Percentiles rank a stretch among this genome's conserved stretches.
Evolutionary conservation across 208 protist genomes (phyloP).

Genomic region (Crithidia acanthocephali): DNA sequence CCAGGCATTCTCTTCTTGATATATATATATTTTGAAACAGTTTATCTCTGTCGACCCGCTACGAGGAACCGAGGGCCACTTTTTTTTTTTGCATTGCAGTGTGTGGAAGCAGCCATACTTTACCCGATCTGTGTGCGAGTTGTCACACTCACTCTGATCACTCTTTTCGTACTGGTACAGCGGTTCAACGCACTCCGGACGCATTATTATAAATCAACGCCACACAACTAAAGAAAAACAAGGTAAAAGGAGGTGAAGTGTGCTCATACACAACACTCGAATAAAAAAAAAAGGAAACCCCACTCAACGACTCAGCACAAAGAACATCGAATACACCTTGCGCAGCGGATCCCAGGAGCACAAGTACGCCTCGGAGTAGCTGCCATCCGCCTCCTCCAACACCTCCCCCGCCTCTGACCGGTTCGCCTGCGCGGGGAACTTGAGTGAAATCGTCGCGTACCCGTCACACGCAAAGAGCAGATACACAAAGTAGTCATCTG

Average conservation of each 20-base stretch:
- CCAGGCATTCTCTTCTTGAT: too few relatives aligned
- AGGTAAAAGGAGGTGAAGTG: background rate
- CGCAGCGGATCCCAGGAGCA: constrained; percentile 72
- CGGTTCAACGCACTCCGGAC: too few relatives aligned
- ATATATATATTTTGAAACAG: too few relatives aligned
- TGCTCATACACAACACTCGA: too few relatives aligned
- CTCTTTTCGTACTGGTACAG: too few relatives aligned
- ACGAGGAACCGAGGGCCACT: too few relatives aligned
- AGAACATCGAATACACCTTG: constrained; percentile 78
- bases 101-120: too few relatives aligned
- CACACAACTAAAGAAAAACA: background rate
- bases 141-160: too few relatives aligned
- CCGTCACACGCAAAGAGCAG: constrained; percentile 85
- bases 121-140: too few relatives aligned
- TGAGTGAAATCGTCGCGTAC: constrained; percentile 81
- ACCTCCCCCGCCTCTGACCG: constrained; percentile 40
- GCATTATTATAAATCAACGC: too few relatives aligned
- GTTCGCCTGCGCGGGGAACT: constrained; percentile 63
- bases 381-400: constrained; percentile 30
- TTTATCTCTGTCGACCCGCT: too few relatives aligned
- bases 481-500: constrained; percentile 73
- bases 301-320: constrained; percentile 66
- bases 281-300: background rate
- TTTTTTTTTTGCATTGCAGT: too few relatives aligned
- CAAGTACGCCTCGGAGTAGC: constrained; percentile 42